Conservation (phyloP, 2,329 filamentous ascomycete species). For the Orbilia brochopaga region DNA sequence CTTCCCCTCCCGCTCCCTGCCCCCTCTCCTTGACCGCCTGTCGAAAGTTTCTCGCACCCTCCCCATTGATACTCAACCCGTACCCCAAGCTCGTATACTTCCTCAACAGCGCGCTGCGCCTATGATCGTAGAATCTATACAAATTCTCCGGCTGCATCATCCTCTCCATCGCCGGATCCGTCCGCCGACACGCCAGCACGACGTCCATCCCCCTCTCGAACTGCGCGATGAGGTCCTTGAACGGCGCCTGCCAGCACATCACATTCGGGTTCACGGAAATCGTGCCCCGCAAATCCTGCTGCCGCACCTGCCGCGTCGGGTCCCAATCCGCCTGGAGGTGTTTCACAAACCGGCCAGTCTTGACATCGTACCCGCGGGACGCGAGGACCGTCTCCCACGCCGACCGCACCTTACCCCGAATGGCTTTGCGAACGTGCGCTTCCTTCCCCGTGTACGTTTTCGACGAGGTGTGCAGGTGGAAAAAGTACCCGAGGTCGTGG, state of each 20-base stretch:
- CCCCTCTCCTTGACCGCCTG: conserved; percentile 6
- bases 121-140: conserved; percentile 39
- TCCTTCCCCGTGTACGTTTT: conserved; percentile 33
- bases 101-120: conserved; percentile 28
- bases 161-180: conserved; percentile 22
- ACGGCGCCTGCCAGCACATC: conserved; percentile 22
- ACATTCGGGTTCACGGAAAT: conserved; percentile 34
- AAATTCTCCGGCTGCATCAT: conserved; percentile 39
- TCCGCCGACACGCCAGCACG: conserved; percentile 17
- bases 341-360: conserved; percentile 25
- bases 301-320: conserved; percentile 13
- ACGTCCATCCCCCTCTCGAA: conserved; percentile 34
- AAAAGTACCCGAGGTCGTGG: conserved; percentile 39
- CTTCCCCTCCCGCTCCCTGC: conserved; percentile 7
- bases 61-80: conserved; percentile 19
- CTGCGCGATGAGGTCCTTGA: conserved; percentile 13
- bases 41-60: conserved; percentile 16
- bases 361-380: conserved; percentile 27
- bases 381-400: conserved; percentile 37
- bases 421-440: conserved; percentile 26
- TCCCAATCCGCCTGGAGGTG: conserved; percentile 27
- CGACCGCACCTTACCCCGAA: conserved; percentile 36
- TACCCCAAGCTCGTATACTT: conserved; percentile 26
- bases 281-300: conserved; percentile 37
- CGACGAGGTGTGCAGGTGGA: conserved; percentile 48